Evolutionary conservation across 202 grass and related monocot species (phyloP), one percentile per base, ranked within the genome.

Genomic region (Hordeum pubiflorum): DNA sequence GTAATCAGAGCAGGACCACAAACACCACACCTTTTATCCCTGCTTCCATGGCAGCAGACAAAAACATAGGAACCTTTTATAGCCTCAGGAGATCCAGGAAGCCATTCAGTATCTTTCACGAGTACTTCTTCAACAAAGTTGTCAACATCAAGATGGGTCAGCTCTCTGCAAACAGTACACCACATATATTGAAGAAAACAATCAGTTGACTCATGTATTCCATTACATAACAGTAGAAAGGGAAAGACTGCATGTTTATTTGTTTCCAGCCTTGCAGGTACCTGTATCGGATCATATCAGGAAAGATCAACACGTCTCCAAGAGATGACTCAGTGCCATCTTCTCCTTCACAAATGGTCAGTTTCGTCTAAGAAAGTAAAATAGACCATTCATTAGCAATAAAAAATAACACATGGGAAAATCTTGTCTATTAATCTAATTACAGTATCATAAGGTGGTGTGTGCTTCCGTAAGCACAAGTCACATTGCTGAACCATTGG

Each of bases 221-320:
- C 10, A 85, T 60, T 34, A 46, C 55, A 2, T 57, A 78, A 63
- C 24, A 78, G 52, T 56, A 69, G 38, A 87, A 74, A 48, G 52
- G 9, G 54, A 91, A 79, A 44, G 6, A 26, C 20, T 40, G 20
- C 48, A 78, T n/a, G 37, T 15, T 65, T 26, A 79, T 64, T 62
- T 60, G 22, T 69, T 59, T 75, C 37, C 40, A 76, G 12, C 7
- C 20, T 90, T 54, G 10, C 20, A 63, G 12, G 14, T 91, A 94
- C 95, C 91, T 97, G 90, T 93, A 97, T 89, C 88, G 80, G 84
- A 94, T 88, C 95, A 97, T 97, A 77, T 97, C 92, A 74, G 92
- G 94, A 93, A 94, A 97, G 79, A 97, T 93, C 77, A 97, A 54
- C 70, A 94, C 90, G 59, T 94, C 88, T 81, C 95, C 95, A 89